phyloP scores from a whole-genome alignment of 2,329 filamentous ascomycete species.

The Arthrobotrys sphaeroides region DNA sequence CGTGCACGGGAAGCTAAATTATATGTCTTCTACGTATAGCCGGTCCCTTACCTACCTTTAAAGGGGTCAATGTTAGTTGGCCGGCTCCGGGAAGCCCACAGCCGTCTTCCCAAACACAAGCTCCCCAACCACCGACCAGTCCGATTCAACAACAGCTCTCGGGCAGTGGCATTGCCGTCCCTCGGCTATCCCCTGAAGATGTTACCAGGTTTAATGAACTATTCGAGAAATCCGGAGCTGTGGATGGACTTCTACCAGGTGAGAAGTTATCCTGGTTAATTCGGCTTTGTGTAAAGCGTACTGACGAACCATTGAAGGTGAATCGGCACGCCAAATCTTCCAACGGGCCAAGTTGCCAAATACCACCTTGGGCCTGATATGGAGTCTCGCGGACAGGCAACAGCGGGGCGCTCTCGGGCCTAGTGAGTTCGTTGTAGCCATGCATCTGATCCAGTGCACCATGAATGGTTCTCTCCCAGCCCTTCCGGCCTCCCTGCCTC shows the following conservation, averaged over 20 bases:
- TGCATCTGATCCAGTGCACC: constrained; percentile 93
- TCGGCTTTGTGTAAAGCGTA: not conserved
- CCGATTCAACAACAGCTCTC: constrained; percentile 61
- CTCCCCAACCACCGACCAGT: constrained; percentile 65
- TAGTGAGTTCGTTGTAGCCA: constrained; percentile 96
- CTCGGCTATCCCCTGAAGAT: constrained; percentile 86
- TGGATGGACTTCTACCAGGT: constrained; percentile 78
- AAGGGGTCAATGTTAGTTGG: constrained; percentile 71
- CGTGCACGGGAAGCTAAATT: not conserved
- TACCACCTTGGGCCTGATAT: constrained; percentile 91
- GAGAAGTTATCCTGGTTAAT: not conserved
- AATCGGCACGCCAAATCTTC: constrained; percentile 91
- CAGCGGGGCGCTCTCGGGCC: constrained; percentile 85
- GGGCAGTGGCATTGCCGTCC: constrained; percentile 79
- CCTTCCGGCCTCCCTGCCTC: constrained; percentile 81
- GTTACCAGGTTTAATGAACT: constrained; percentile 86
- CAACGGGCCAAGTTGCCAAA: constrained; percentile 91
- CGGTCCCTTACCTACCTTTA: constrained; percentile 90
- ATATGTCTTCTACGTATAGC: constrained; percentile 61
- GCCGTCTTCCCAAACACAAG: constrained; percentile 60
- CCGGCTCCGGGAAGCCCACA: constrained; percentile 59
- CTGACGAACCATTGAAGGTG: constrained; percentile 66
- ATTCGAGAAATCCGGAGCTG: constrained; percentile 86
- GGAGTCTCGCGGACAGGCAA: constrained; percentile 93
- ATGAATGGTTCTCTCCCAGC: constrained; percentile 83